Base-by-base conservation (phyloP, 306 rosid species). In the Potentilla sterilis region DNA sequence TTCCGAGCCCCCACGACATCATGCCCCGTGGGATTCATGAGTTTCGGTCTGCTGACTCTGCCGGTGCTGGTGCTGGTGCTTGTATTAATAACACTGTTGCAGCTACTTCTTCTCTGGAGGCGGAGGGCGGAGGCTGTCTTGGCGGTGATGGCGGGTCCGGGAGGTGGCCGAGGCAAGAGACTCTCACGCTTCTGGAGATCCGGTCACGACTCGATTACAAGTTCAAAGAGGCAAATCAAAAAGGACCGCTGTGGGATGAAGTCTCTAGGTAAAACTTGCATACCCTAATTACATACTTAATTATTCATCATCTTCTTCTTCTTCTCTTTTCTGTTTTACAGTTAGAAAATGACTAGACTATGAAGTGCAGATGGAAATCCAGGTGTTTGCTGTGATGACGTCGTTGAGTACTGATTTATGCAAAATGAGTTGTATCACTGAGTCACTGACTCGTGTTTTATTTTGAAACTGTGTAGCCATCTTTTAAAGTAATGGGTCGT, bases 181-280 rank as follows among this genome's bases (percentile, higher is more conserved):
- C 99, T 22, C 99, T 96, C 28, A 92, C 96, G 71, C 97, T 96
- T 76, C 89, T 96, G 80, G 97, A 96, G 81, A 85, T 96, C 90
- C 93, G 99, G 86, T 92, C 99, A 80, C 88, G 96, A 15, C 96
- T 96, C n/a, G 91, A 96, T 86, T 80, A 87, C 75, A 91, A 92
- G 84, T 96, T 96, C 84, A 96, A 92, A 82, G 98, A 96, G 73
- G 98, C 98, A 43, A 96, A 88, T 81, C 98, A 96, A 47, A 96
- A 96, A 69, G 99, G 98, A 5, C 99, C 99, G 52, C 88, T 96
- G 3, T 96, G 99, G 99, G 98, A 90, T 77, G 98, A 96, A 70
- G 93, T 96, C 67, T 96, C 99, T 51, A 92, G 99, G 99, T 96
- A 86, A 7, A 42, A 22, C 40, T 18, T 42, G 28, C 16, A 61